phyloP scores from a whole-genome alignment of 352 stramenopile genomes.

The Globisporangium paddicum region DNA sequence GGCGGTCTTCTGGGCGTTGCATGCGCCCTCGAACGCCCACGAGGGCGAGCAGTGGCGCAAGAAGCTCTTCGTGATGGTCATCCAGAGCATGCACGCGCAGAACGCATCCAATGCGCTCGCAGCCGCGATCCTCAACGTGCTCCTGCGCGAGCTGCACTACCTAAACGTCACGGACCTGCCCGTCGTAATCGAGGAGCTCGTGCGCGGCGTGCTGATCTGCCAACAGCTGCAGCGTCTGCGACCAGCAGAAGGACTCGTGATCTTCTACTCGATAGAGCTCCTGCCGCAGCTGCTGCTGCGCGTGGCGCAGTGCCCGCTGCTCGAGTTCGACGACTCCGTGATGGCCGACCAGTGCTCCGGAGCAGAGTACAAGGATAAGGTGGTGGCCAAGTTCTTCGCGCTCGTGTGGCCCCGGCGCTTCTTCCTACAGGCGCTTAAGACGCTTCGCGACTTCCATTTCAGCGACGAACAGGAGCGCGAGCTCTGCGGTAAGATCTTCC shows the following conservation, averaged over 20 bases:
- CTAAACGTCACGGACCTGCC: slow-evolving; percentile 25
- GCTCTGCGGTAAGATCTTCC: slow-evolving; percentile 40
- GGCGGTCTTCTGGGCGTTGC: slow-evolving; percentile 34
- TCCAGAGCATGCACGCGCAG: slow-evolving; percentile 26
- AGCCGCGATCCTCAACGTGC: slow-evolving; percentile 13
- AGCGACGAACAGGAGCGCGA: slow-evolving; percentile 24
- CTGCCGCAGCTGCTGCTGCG: slow-evolving; percentile 38
- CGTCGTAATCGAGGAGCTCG: slow-evolving; percentile 23
- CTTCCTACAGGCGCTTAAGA: slow-evolving; percentile 49
- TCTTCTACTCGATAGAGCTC: slow-evolving; percentile 43
- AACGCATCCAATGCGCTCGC: slow-evolving; percentile 20
- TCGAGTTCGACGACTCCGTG: slow-evolving; percentile 18
- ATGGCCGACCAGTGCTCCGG: slow-evolving; percentile 23
- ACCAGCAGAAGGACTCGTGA: slow-evolving; percentile 17
- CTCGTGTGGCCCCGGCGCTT: slow-evolving; percentile 38
- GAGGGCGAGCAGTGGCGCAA: slow-evolving; percentile 23
- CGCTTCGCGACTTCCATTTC: slow-evolving; percentile 34
- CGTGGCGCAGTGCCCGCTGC: slow-evolving; percentile 19
- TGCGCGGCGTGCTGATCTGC: slow-evolving; percentile 23
- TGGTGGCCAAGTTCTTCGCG: slow-evolving; percentile 27
- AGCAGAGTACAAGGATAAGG: slow-evolving; percentile 21
- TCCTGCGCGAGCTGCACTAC: slow-evolving; percentile 35
- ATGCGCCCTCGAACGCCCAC: slow-evolving; percentile 3
- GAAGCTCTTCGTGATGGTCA: slow-evolving; percentile 16
- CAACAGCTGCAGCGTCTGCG: slow-evolving; percentile 19